Conservation (phyloP, 140 eudicot genomes). For the Ambrosia hybrid region DNA sequence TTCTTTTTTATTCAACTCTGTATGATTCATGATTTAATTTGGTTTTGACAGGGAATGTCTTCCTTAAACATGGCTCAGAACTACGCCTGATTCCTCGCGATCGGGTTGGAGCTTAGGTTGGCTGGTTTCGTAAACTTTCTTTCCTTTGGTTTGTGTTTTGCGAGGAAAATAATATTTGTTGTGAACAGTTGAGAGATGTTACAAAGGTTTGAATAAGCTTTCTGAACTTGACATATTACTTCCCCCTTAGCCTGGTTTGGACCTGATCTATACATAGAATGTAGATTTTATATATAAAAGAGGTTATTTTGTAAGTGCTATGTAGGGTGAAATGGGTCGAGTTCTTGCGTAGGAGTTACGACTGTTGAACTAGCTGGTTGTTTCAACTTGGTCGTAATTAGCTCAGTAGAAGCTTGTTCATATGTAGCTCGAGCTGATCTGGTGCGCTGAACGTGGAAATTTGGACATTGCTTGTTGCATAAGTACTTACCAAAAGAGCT, state of each 20-base stretch:
- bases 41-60: constrained; percentile 78
- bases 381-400: no score
- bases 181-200: not conserved
- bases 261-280: not conserved
- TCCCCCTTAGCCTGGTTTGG: not conserved
- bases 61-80: constrained; percentile 94
- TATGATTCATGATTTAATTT: not conserved
- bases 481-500: no score
- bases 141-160: not conserved
- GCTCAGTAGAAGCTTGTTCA: no score
- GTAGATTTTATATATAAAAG: no score
- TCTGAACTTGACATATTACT: not conserved
- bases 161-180: not conserved
- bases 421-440: no score
- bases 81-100: constrained; percentile 95
- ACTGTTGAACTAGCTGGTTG: no score
- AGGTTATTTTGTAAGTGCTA: no score
- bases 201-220: constrained; percentile 8
- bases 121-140: constrained; percentile 1
- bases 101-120: constrained; percentile 70
- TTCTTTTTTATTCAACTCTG: not conserved
- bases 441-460: no score
- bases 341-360: no score
- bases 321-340: no score
- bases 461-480: no score